Evolutionary conservation across 2,329 filamentous ascomycete species (phyloP), one percentile per base, ranked within the genome.

Genomic region (Colletotrichum viniferum): DNA sequence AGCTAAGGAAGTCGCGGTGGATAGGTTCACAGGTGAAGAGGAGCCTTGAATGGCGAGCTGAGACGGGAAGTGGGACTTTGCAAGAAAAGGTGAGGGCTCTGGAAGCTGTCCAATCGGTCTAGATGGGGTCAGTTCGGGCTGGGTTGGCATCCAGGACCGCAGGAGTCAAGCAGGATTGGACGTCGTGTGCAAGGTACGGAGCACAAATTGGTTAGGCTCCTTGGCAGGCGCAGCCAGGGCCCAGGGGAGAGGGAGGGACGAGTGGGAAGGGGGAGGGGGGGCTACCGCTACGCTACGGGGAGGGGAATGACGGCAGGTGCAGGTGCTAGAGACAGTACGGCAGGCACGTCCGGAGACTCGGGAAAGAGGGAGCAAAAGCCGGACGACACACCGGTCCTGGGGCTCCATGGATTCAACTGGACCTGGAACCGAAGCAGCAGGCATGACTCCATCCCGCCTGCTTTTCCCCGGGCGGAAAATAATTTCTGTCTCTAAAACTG

Each of bases 31-130:
- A 56, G 28, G n/a, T 34, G 18, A 32, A 13, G 18, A 58, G 30
- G 30, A 63, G 28, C 64, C 18, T 67, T 62, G 34, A 26, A 63
- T 62, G 58, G 73, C 63, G 62, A 75, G 63, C 69, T 68, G 73
- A 68, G 73, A 64, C 73, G 69, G 69, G 63, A 68, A 75, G 69
- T 69, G 73, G 73, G 63, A 62, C 72, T 43, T 12, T 12, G 38
- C 60, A 43, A 52, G 63, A 61, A 68, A 67, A 67, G 56, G 26
- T 43, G 30, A 72, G 56, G 55, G 14, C 34, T 60, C 28, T 18
- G 60, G 32, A 63, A 28, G 30, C 55, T 58, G 56, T 73, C 63
- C 69, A 73, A 63, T 75, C 63, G 63, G 63, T 75, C 73, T 8
- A 52, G 36, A 58, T 34, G 62, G 61, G 28, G 38, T 55, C 69